Conservation (phyloP, 495 filamentous ascomycete species). For the Aspergillus baeticus region DNA sequence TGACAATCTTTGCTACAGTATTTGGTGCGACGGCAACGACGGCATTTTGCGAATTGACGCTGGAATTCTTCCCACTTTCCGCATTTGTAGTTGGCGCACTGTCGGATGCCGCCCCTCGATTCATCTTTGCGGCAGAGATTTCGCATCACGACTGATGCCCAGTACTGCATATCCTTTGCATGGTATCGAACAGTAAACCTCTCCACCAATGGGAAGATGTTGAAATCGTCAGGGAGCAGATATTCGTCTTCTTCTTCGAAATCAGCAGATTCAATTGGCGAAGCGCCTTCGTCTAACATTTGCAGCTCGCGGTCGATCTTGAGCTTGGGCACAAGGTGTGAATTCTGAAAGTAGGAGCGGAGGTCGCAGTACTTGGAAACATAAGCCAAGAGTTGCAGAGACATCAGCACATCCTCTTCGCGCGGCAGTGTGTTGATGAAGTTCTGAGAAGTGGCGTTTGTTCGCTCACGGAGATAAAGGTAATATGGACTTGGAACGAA, state of each 20-base stretch:
- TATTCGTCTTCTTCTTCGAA: constrained; percentile 83
- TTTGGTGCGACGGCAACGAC: constrained; percentile 93
- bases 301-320: constrained; percentile 84
- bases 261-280: constrained; percentile 38
- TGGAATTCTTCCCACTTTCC: constrained; percentile 97
- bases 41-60: constrained; percentile 96
- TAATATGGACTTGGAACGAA: constrained; percentile 68
- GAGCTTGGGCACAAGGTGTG: constrained; percentile 88
- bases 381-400: constrained; percentile 94
- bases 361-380: constrained; percentile 99
- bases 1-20: constrained; percentile 99
- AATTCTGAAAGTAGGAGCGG: constrained; percentile 89
- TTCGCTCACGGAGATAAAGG: constrained; percentile 72
- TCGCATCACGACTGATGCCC: constrained; percentile 98
- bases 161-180: constrained; percentile 97
- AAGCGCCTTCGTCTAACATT: constrained; percentile 67
- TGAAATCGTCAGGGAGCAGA: constrained; percentile 86
- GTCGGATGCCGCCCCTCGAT: constrained; percentile 85
- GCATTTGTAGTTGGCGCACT: constrained; percentile 96
- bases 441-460: constrained; percentile 60
- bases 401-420: constrained; percentile 97
- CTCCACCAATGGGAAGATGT: constrained; percentile 97
- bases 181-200: constrained; percentile 96
- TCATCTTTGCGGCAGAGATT: constrained; percentile 99
- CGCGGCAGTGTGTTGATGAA: constrained; percentile 86